A percentile compares a stretch with the other conserved stretches of the same genome.
These are phyloP conservation scores for Leishmania arabica DNA, from an alignment of 208 protist genomes.

Conservation along the genomic window DNA sequence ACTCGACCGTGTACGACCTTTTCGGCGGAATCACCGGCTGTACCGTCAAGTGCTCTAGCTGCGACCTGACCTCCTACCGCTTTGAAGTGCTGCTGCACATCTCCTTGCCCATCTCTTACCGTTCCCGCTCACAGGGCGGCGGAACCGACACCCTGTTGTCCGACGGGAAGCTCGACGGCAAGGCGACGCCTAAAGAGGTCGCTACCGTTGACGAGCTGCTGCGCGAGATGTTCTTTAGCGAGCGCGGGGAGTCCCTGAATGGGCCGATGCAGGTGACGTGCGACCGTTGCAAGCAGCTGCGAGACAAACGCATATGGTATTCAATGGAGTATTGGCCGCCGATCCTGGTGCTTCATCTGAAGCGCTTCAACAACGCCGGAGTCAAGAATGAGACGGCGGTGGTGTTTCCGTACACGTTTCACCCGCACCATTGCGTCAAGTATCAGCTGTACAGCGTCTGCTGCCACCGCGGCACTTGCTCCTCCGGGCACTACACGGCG, in stretches of 20 bases:
- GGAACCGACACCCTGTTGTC: not conserved
- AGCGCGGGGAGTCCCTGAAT: slow-evolving; percentile 50
- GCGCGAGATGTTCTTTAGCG: slow-evolving; percentile 51
- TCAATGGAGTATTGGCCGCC: slow-evolving; percentile 65
- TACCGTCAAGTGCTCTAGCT: slow-evolving; percentile 52
- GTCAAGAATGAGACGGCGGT: slow-evolving; percentile 62
- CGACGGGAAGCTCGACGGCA: not conserved
- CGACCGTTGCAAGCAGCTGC: slow-evolving; percentile 58
- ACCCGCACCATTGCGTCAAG: slow-evolving; percentile 28
- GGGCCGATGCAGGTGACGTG: slow-evolving; percentile 69
- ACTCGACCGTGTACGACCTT: slow-evolving; percentile 81
- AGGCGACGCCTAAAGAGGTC: not conserved
- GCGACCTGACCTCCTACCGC: slow-evolving; percentile 50
- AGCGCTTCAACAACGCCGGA: slow-evolving; percentile 71
- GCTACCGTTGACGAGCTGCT: slow-evolving; percentile 48
- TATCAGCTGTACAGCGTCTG: slow-evolving; percentile 78
- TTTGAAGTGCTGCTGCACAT: slow-evolving; percentile 86
- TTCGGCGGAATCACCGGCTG: slow-evolving; percentile 75
- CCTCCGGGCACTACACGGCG: slow-evolving; percentile 81
- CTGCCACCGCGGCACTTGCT: slow-evolving; percentile 72
- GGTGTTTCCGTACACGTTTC: slow-evolving; percentile 61
- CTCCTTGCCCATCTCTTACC: slow-evolving; percentile 58
- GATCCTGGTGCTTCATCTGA: slow-evolving; percentile 79
- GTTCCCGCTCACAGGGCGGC: not conserved
- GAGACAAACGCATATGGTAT: slow-evolving; percentile 45